These are phyloP conservation scores for Irpex sp. DNA, from an alignment of 1,284 basidiomycete species.

Conservation along the genomic window DNA sequence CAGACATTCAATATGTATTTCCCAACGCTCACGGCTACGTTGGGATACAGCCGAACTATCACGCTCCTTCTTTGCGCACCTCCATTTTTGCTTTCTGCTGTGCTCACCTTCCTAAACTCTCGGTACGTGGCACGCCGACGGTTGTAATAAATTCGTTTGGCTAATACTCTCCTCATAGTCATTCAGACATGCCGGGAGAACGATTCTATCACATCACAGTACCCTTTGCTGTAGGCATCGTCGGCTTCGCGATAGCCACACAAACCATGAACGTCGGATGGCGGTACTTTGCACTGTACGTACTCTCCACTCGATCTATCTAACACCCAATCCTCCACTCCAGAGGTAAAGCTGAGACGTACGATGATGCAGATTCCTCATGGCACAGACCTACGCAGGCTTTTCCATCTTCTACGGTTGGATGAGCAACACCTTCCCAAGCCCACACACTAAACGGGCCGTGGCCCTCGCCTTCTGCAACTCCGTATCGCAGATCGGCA, in stretches of 20 bases:
- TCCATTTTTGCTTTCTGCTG: conserved; percentile 70
- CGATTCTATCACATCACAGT: conserved; percentile 60
- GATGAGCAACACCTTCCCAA: conserved; percentile 69
- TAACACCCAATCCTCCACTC: too few relatives aligned
- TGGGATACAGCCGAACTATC: conserved; percentile 61
- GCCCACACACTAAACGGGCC: conserved; percentile 69
- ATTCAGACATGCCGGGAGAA: conserved; percentile 68
- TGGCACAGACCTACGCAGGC: conserved; percentile 71
- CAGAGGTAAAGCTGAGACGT: not conserved
- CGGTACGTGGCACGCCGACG: conserved; percentile 31
- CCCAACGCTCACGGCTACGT: conserved; percentile 65
- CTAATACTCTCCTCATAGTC: conserved; percentile 36
- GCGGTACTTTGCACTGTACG: conserved; percentile 71
- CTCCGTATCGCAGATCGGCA: conserved; percentile 66
- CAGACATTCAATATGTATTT: conserved; percentile 75
- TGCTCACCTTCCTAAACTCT: conserved; percentile 46
- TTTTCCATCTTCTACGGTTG: conserved; percentile 70
- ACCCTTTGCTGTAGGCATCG: conserved; percentile 55
- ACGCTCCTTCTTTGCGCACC: conserved; percentile 74
- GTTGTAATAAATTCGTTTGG: conserved; percentile 10
- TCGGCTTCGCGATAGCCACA: conserved; percentile 73
- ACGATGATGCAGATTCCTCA: conserved; percentile 52
- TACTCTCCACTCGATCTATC: conserved; percentile 25
- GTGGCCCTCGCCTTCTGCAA: conserved; percentile 75
- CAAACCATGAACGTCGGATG: conserved; percentile 61